Conservation (phyloP, 108 stramenopile species). For the Schizochytrium sp. region DNA sequence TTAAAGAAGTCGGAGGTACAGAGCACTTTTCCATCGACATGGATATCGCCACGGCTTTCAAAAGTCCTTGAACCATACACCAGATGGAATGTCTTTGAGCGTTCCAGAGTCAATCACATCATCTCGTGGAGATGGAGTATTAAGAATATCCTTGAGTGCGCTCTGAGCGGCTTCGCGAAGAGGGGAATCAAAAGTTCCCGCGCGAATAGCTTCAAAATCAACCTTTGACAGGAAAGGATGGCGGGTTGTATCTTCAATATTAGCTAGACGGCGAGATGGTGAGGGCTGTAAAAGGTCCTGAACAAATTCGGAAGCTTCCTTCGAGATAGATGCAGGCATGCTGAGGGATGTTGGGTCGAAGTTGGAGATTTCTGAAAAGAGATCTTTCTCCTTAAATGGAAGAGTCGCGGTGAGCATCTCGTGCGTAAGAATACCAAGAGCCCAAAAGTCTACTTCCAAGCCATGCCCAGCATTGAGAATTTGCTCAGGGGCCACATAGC, state of each 20-base stretch:
- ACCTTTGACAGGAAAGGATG: constrained; percentile 1
- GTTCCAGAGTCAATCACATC: constrained; percentile 27
- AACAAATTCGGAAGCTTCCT: constrained; percentile 36
- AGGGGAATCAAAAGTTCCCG: background rate
- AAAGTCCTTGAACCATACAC: constrained; percentile 49
- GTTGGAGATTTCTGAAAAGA: constrained; percentile 66
- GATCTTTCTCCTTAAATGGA: constrained; percentile 69
- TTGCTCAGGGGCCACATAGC: constrained; percentile 88
- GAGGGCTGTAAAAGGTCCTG: constrained; percentile 42
- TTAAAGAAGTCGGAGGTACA: background rate
- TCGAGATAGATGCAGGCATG: background rate
- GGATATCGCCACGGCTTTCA: background rate
- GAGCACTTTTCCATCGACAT: background rate
- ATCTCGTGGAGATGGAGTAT: constrained; percentile 8
- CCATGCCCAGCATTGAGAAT: constrained; percentile 86
- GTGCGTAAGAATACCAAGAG: constrained; percentile 92
- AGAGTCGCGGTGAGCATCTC: constrained; percentile 93
- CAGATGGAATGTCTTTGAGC: background rate
- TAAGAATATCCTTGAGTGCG: constrained; percentile 1
- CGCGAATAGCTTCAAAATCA: constrained; percentile 24
- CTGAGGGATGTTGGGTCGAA: background rate
- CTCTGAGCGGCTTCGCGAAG: constrained; percentile 49
- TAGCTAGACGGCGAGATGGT: constrained; percentile 30
- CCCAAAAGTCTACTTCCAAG: constrained; percentile 98
- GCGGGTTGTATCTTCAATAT: background rate